Base-by-base conservation (phyloP, 495 filamentous ascomycete genomes). In the Neurospora tetraspora region DNA sequence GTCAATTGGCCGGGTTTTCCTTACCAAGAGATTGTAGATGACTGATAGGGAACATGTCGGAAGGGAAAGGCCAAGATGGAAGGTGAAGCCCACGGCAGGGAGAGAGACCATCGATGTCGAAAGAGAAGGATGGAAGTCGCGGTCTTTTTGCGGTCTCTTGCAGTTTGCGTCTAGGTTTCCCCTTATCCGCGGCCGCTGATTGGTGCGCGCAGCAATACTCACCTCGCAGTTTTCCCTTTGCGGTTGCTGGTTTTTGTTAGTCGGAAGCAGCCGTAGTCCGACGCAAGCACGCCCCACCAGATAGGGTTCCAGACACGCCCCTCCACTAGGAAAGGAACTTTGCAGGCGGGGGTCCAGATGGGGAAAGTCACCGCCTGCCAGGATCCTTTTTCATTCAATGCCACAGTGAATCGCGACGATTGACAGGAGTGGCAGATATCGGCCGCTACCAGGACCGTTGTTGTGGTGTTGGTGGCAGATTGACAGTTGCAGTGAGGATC, bases 381-480 rank as follows among this genome's bases (percentile, higher is more conserved):
- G 7, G 39, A n/a, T 42, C 18, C 40, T 53, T 71, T 74, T 71
- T 40, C 59, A 5, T 38, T 20, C 18, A 7, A 11, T 74, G 69
- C 16, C 2, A 69, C 59, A 43, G 37, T 45, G 73, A 65, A 70
- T 34, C 31, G 65, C 73, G 61, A 68, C 42, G 23, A 38, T 72
- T 27, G 59, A 61, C 12, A n/a, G 37, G 45, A 38, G 18, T n/a
- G 40, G 5, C 76, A 75, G 47, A 71, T 74, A 75, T 75, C 65
- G 72, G 74, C 73, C 36, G 69, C 69, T 70, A 73, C 43, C 40
- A 70, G 74, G 78, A 74, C 74, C 76, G 76, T 79, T 73, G 73
- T 69, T 75, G 16, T n/a, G 42, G 16, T 47, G n/a, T 4, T 53
- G 10, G 45, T 59, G 47, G 47, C 47, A 59, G 47, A 59, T 59